phyloP scores from a whole-genome alignment of 305 asterid genomes.

The Fraxinus paxiana region DNA sequence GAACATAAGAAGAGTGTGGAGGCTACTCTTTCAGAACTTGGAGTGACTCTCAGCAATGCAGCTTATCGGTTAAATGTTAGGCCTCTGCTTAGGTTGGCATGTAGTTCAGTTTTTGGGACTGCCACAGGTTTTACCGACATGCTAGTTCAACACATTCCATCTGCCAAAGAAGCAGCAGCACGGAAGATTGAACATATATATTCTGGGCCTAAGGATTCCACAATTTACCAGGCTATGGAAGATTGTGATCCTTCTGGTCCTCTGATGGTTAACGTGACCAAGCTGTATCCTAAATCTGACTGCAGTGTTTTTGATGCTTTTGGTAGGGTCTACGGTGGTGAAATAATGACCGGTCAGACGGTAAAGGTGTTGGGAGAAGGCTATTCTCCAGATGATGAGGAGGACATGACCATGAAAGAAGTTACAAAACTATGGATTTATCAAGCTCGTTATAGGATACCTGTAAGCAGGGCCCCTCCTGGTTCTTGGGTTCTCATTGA shows the following conservation, averaged over 20 bases:
- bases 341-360: conserved; percentile 81
- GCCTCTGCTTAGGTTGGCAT: conserved; percentile 84
- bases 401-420: conserved; percentile 96
- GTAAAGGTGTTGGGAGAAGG: conserved; percentile 95
- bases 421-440: conserved; percentile 92
- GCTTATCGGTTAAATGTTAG: conserved; percentile 84
- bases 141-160: conserved; percentile 94
- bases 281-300: conserved; percentile 88
- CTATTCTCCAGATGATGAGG: conserved; percentile 97
- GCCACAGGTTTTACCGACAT: conserved; percentile 96
- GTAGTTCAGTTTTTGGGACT: conserved; percentile 90
- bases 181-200: conserved; percentile 80
- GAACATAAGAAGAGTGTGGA: conserved; percentile 98
- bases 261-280: conserved; percentile 83
- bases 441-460: conserved; percentile 97
- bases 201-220: conserved; percentile 77
- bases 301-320: conserved; percentile 96
- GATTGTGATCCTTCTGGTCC: conserved; percentile 88
- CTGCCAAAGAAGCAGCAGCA: conserved; percentile 87
- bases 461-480: conserved; percentile 90
- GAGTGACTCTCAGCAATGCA: conserved; percentile 87
- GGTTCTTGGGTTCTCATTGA: conserved; percentile 99
- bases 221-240: conserved; percentile 70
- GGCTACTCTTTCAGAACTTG: conserved; percentile 78
- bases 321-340: conserved; percentile 96